A percentile compares a stretch with the other conserved stretches of the same genome.
phyloP scores from a whole-genome alignment of 73 alveolate species.

The Paramecium bursaria region DNA sequence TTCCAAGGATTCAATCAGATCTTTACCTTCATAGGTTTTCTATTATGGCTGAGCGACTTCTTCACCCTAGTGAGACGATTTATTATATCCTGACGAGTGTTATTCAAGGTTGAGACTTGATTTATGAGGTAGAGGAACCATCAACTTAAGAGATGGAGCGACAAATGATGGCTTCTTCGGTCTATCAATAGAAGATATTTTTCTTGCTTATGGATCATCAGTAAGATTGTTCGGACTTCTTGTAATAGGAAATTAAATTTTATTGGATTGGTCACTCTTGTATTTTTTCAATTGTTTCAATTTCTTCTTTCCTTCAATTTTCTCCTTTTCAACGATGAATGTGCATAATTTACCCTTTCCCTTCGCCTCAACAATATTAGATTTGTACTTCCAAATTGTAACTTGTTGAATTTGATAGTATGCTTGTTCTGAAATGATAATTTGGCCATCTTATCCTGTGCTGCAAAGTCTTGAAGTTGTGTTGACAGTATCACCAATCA shows the following conservation, averaged over 20 bases:
- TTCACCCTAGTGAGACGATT: conserved; percentile 34
- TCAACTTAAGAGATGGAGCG: not conserved
- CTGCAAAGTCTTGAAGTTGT: conserved; percentile 74
- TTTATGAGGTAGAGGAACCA: not conserved
- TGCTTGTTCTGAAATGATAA: conserved; percentile 66
- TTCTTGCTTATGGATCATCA: conserved; percentile 11
- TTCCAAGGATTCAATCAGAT: conserved; percentile 28
- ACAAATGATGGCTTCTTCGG: conserved; percentile 29
- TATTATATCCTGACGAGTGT: not conserved
- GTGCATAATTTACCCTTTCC: conserved; percentile 74
- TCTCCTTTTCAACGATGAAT: conserved; percentile 52
- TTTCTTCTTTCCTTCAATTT: not conserved
- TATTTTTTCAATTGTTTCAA: conserved; percentile 26
- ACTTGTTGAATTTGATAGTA: conserved; percentile 54
- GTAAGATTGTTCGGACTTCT: not conserved
- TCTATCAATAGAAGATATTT: not conserved
- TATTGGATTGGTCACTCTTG: not conserved
- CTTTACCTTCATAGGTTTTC: not conserved
- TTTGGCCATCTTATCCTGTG: conserved; percentile 58
- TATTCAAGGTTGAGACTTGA: conserved; percentile 33
- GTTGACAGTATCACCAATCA: conserved; percentile 79
- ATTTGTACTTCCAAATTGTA: not conserved
- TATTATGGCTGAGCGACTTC: not conserved
- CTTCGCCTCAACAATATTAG: conserved; percentile 66
- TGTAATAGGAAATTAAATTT: not conserved